Evolutionary conservation across 179 eudicot species (phyloP), one percentile per base, ranked within the genome.

Genomic region (Actinidia chinensis): DNA sequence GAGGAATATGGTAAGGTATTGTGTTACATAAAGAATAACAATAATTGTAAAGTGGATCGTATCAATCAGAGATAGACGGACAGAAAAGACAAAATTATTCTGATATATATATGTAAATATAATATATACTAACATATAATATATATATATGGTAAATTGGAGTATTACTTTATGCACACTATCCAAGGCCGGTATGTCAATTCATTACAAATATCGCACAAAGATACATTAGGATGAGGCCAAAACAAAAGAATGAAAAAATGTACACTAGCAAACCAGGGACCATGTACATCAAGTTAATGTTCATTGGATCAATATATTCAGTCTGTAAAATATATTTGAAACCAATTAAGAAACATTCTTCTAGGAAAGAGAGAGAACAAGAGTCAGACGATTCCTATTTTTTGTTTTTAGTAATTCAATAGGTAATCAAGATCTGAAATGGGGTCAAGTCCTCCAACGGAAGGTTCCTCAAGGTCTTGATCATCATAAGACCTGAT

Each of bases 241-340:
- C n/a, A n/a, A 68, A 18, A 68, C 43, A 18, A 25, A 0, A 4
- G 20, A 70, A 25, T 50, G 11, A 48, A 51, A 23, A 22, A 69
- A 20, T 47, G 40, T 33, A 28, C 51, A 40, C 10, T 68, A 67
- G 50, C n/a, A 70, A 69, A 78, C 47, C 58, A 69, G 44, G 36
- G 66, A 71, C 22, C n/a, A 69, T 59, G 73, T 33, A 78, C 80
- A 78, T 60, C 18, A 6, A 78, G 71, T 18, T 25, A 18, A 68
- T 58, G 10, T 43, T 70, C 40, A 17, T 46, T 74, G 76, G 14
- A 68, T 70, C 44, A 70, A 78, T 25, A 76, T 70, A 33, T 20
- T 15, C 68, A 60, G 48, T 47, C 77, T 79, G 71, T 72, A 60
- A 64, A 77, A 28, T 55, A 56, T 40, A 8, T 42, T 72, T 54